Conservation (phyloP, 1,139 yeast species). For the Citeromyces hawaiiensis region DNA sequence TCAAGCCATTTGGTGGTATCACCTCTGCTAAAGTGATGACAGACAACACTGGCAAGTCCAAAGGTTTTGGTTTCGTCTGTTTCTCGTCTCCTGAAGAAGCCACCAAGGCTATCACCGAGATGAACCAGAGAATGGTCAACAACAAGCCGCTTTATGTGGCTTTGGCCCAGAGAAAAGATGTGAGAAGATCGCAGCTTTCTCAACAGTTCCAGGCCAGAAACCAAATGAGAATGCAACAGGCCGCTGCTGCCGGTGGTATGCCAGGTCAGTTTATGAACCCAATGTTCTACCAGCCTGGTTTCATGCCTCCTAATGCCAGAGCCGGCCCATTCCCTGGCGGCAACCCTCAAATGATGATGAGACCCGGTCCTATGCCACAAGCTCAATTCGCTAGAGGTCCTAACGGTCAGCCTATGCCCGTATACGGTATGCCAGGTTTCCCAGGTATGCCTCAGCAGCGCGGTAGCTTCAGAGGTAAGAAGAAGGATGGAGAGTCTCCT, state of each 20-base stretch:
- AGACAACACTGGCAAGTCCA: constrained; percentile 88
- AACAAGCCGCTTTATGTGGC: constrained; percentile 98
- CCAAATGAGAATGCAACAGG: constrained; percentile 97
- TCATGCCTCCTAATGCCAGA: constrained; percentile 71
- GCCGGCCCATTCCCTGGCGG: constrained; percentile 78
- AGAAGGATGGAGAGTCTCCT: constrained; percentile 18
- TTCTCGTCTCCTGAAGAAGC: constrained; percentile 98
- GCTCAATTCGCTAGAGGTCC: constrained; percentile 68
- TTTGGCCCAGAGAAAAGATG: constrained; percentile 97
- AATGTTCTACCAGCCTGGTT: constrained; percentile 76
- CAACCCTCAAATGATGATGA: constrained; percentile 25
- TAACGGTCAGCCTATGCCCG: constrained; percentile 69
- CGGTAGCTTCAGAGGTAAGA: constrained; percentile 16
- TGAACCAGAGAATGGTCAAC: constrained; percentile 94
- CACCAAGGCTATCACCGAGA: constrained; percentile 94
- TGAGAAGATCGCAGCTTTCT: constrained; percentile 92
- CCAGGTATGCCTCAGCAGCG: constrained; percentile 35
- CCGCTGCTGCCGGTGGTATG: constrained; percentile 71
- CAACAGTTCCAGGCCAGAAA: constrained; percentile 98
- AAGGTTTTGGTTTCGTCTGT: constrained; percentile 98
- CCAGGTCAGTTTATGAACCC: constrained; percentile 96
- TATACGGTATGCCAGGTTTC: constrained; percentile 74
- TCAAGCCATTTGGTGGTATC: constrained; percentile 86
- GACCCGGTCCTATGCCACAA: constrained; percentile 57
- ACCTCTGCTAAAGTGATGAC: constrained; percentile 96